Evolutionary conservation across 1,284 basidiomycete genomes (phyloP).

Genomic region (Wolfiporia cocos): DNA sequence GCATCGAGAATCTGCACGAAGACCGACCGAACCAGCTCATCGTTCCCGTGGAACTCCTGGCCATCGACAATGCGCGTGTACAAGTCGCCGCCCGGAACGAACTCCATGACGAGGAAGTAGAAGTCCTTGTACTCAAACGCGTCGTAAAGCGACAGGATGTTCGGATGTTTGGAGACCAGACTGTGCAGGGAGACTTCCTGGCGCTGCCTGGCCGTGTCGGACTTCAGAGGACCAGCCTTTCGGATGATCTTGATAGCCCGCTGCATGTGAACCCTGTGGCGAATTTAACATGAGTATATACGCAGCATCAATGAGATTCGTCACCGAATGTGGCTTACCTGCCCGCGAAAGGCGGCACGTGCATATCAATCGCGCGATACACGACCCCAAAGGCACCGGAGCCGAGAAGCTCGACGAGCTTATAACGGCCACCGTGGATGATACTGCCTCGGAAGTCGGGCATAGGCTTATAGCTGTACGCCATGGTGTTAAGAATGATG

Average conservation of each 20-base stretch:
- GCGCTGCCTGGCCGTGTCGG: constrained; percentile 7
- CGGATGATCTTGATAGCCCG: constrained; percentile 25
- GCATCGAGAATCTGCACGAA: constrained; percentile 62
- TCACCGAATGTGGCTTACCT: no score
- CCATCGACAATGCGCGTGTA: constrained; percentile 55
- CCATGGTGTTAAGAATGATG: constrained; percentile 2
- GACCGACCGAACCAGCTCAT: constrained; percentile 42
- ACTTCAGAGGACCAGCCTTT: constrained; percentile 13
- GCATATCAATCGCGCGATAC: constrained; percentile 25
- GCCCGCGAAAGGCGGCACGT: constrained; percentile 7
- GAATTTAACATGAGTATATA: no score
- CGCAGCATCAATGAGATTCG: no score
- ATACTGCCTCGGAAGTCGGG: constrained; percentile 5
- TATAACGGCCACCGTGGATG: constrained; percentile 5
- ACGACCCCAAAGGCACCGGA: constrained; percentile 28
- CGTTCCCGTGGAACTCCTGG: constrained; percentile 40
- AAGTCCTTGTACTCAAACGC: constrained; percentile 50
- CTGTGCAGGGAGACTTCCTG: constrained; percentile 39
- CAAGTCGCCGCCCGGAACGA: constrained; percentile 58
- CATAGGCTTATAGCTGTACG: not conserved
- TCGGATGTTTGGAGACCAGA: constrained; percentile 49
- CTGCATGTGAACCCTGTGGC: constrained; percentile 4
- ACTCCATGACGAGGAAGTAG: constrained; percentile 60
- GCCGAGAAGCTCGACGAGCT: constrained; percentile 19
- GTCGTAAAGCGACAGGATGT: constrained; percentile 53